Evolutionary conservation across 495 filamentous ascomycete species (phyloP), one percentile per base, ranked within the genome.

Genomic region (Talaromyces nanjingensis): DNA sequence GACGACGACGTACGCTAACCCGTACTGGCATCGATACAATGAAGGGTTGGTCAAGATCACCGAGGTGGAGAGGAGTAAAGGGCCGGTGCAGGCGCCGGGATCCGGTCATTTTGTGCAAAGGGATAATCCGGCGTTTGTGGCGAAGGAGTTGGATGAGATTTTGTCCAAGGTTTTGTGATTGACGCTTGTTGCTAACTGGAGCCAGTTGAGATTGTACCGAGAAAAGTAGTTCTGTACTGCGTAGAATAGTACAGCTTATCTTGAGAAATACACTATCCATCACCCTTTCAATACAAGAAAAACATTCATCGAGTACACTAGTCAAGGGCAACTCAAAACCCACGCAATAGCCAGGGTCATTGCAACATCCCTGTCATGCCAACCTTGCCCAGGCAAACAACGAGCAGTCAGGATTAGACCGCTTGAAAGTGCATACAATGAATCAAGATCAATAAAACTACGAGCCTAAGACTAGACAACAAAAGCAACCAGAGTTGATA

Each of bases 41-140:
- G 72, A 82, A 63, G 85, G 80, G 0, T 68, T 89, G 45, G 71
- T 69, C 4, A 70, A 69, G 25, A 74, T 89, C 22, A 83, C 80
- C 0, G 71, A 71, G 14, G 59, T 62, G 6, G 73, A 72, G 25
- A 73, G 68, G 47, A 75, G 70, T 58, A 71, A 72, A 4, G 80
- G 83, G 1, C 79, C 83, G 6, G 65, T 86, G 12, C 77, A 81
- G 55, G 86, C 86, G 0, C 73, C 74, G 12, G 74, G 74, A 0
- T 84, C 84, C 49, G 85, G 86, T 0, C 85, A 88, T 68, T 88
- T 88, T 66, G 78, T 89, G 34, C 86, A 88, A 67, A 82, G 70
- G 65, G 85, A 88, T 65, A 78, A 83, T 63, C 86, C 86, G 20
- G 69, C 54, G n/a, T 78, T 87, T 67, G 86, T 88, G 16, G 79